Percentiles rank a stretch among this genome's conserved stretches.
Conservation (phyloP, 805 yeast genomes). For the Pichia exigua region DNA sequence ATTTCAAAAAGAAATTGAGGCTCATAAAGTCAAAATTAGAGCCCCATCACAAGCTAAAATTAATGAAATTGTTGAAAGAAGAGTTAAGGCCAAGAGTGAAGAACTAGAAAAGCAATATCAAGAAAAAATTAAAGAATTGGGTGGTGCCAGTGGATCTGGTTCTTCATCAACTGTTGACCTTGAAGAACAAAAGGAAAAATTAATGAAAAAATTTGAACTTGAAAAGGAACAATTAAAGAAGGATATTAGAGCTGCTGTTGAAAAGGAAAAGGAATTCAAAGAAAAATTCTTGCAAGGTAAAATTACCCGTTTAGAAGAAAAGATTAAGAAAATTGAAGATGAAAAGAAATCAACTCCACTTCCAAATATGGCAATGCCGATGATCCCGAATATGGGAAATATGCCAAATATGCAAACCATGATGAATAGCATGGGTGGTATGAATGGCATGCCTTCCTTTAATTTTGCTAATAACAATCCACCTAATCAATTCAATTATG, state of each 20-base stretch:
- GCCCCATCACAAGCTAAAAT: conserved; percentile 33
- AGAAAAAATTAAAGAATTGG: conserved; percentile 13
- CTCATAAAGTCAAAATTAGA: conserved; percentile 29
- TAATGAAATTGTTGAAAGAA: conserved; percentile 28
- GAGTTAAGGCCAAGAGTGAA: conserved; percentile 27
- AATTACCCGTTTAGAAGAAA: conserved; percentile 44
- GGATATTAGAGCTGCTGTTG: conserved; percentile 41
- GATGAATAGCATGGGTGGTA: not conserved
- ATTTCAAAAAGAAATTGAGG: conserved; percentile 23
- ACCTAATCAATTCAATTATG: not conserved
- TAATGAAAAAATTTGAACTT: conserved; percentile 16
- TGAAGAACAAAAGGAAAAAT: conserved; percentile 16
- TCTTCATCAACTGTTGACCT: conserved; percentile 8
- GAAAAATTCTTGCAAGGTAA: conserved; percentile 45
- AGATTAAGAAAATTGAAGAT: conserved; percentile 20
- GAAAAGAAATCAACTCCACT: not conserved
- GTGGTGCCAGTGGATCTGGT: conserved; percentile 1
- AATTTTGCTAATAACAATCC: not conserved
- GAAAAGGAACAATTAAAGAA: conserved; percentile 34
- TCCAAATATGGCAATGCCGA: not conserved
- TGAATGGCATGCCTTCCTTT: not conserved
- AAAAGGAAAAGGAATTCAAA: conserved; percentile 52
- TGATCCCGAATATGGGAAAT: conserved; percentile 3
- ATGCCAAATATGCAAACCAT: not conserved
- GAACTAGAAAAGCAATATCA: conserved; percentile 28